Percentiles rank a stretch among this genome's conserved stretches.
Evolutionary conservation across 257 asterid genomes (phyloP).

Genomic region (Solanum chilense): DNA sequence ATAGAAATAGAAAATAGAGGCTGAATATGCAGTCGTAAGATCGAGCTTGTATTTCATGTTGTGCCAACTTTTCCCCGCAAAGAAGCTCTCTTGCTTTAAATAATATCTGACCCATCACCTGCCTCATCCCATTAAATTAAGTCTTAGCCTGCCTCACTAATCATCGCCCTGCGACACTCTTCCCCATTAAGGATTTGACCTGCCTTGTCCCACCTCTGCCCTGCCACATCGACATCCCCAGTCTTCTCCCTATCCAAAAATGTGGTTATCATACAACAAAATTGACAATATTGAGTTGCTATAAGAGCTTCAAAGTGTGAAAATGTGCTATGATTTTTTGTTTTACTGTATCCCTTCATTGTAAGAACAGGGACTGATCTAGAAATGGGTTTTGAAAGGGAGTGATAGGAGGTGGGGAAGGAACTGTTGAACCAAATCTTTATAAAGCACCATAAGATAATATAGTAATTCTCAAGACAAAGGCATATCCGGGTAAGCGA

Average conservation of each 20-base stretch:
- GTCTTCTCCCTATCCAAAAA: background rate
- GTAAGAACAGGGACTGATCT: background rate
- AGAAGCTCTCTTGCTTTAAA: background rate
- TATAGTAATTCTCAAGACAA: background rate
- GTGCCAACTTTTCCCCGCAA: background rate
- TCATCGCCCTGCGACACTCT: background rate
- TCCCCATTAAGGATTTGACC: background rate
- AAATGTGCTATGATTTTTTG: background rate
- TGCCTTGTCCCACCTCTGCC: background rate
- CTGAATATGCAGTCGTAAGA: background rate
- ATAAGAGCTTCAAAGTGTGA: background rate
- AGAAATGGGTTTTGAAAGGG: background rate
- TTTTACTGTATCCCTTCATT: no score
- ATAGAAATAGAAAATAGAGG: background rate
- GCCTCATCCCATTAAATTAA: background rate
- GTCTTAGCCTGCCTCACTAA: background rate
- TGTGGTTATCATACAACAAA: background rate
- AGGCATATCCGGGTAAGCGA: background rate
- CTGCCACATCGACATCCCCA: background rate
- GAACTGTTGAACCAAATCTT: background rate
- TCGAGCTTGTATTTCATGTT: background rate
- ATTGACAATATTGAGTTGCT: background rate
- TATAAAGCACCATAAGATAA: background rate
- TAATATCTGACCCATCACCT: background rate
- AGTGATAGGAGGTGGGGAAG: background rate